Conservation (phyloP, 2,329 filamentous ascomycete species). For the Cytospora chrysosperma region DNA sequence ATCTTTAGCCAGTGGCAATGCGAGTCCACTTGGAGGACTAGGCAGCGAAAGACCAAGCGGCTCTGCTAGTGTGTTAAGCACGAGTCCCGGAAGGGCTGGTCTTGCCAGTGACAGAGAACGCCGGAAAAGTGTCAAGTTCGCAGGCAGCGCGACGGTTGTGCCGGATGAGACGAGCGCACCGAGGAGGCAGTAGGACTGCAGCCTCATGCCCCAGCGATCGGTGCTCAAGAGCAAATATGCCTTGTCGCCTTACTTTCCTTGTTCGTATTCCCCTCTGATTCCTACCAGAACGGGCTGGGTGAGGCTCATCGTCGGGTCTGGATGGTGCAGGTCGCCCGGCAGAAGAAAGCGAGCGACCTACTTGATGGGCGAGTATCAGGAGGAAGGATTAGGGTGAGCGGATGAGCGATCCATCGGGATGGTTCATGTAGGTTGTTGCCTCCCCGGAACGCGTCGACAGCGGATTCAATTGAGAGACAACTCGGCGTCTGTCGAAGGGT, state of each 20-base stretch:
- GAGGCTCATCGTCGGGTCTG: not conserved
- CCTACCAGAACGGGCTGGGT: not conserved
- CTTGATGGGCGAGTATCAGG: not conserved
- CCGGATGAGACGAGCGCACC: not conserved
- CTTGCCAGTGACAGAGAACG: slow-evolving; percentile 48
- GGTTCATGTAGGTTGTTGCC: not conserved
- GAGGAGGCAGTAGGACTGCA: slow-evolving; percentile 12
- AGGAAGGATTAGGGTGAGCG: not conserved
- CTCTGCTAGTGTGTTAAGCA: slow-evolving; percentile 43
- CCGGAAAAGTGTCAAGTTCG: slow-evolving; percentile 66
- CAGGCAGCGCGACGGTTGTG: slow-evolving; percentile 33
- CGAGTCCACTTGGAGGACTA: slow-evolving; percentile 30
- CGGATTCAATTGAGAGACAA: not conserved
- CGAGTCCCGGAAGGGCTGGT: slow-evolving; percentile 45
- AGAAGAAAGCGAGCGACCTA: not conserved
- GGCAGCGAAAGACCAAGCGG: slow-evolving; percentile 27
- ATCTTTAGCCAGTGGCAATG: slow-evolving; percentile 29
- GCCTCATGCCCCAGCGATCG: slow-evolving; percentile 3
- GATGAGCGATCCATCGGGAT: not conserved
- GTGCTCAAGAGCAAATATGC: not conserved
- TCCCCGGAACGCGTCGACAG: not conserved
- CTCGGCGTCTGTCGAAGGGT: not conserved
- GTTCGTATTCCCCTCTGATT: not conserved
- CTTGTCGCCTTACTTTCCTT: not conserved
- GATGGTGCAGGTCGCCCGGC: not conserved